Base-by-base conservation (phyloP, 352 stramenopile species). In the Phytophthora cactorum region DNA sequence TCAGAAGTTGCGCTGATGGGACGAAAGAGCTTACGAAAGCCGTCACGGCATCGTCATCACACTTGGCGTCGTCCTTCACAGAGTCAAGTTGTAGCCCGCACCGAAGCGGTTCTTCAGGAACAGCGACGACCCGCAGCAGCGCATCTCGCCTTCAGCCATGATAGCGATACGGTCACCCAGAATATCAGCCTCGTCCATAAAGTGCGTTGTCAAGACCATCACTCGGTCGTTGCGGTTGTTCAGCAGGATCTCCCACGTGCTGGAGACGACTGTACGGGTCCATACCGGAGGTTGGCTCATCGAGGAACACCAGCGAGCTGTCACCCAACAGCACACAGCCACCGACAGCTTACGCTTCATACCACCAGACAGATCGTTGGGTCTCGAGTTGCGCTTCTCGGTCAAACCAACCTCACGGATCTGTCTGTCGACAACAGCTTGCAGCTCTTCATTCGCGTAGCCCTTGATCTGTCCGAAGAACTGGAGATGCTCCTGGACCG, bases 201-300 rank as follows among this genome's bases (percentile, higher is more conserved):
- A 97, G 87, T 2, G 89, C 29, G 92, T 98, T 9, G 90, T 98
- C 9, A 98, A 68, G 10, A 98, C 72, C 53, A 97, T 91, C 29
- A 93, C 70, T 15, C 79, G 74, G 50, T 84, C 74, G 46, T 74
- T 44, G 2, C 79, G 64, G 53, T 78, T 81, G 74, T 87, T 78
- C 3, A 84, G 62, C 14, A 89, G 65, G 41, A 97, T 71, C 27
- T 95, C 72, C 54, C 92, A 98, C 59, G 98, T 85, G 63, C 98
- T 98, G 31, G n/a, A n/a, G 82, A 27, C 97, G 82, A 47, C 71
- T 90, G 75, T 98, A 99, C 11, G 97, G 95, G 60, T 99, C 97
- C 93, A 99, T 98, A 14, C 97, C 96, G 52, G 66, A 88, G 7
- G 95, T 99, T 3, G 96, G 96, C 39, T 98, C 92, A 49, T 98